phyloP scores from a whole-genome alignment of 345 rosid genomes.

The Psidium friedrichsthalianum region DNA sequence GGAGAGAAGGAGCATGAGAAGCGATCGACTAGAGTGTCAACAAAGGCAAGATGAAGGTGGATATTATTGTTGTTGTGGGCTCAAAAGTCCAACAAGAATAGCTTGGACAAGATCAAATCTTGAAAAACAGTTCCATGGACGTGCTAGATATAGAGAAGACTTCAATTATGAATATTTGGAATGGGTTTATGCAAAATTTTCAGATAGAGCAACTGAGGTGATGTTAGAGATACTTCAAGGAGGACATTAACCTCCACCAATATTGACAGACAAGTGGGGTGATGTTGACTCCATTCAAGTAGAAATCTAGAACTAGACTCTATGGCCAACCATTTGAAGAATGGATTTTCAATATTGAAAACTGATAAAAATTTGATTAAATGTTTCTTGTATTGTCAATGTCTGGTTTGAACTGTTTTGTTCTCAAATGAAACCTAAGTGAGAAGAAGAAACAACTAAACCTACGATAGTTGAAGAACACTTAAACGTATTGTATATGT shows the following conservation, averaged over 20 bases:
- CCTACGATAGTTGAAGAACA: background rate
- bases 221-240: background rate
- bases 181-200: background rate
- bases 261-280: background rate
- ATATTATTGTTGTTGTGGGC: background rate
- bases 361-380: background rate
- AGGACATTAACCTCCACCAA: background rate
- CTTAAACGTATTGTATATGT: background rate
- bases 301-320: background rate
- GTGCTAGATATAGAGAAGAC: background rate
- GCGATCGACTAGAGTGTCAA: background rate
- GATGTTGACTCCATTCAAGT: background rate
- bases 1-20: background rate
- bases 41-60: background rate
- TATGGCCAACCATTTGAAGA: background rate
- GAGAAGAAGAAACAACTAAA: too few species aligned
- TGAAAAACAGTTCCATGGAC: rapidly evolving
- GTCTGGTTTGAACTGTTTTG: background rate
- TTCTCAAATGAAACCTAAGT: background rate
- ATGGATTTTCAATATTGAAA: background rate
- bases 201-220: background rate
- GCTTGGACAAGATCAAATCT: rapidly evolving
- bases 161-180: background rate
- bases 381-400: background rate
- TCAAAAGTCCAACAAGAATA: background rate